Evolutionary conservation across 192 early-diverging fungal species (phyloP), one percentile per base, ranked within the genome.

Genomic region (Linderina pennispora): DNA sequence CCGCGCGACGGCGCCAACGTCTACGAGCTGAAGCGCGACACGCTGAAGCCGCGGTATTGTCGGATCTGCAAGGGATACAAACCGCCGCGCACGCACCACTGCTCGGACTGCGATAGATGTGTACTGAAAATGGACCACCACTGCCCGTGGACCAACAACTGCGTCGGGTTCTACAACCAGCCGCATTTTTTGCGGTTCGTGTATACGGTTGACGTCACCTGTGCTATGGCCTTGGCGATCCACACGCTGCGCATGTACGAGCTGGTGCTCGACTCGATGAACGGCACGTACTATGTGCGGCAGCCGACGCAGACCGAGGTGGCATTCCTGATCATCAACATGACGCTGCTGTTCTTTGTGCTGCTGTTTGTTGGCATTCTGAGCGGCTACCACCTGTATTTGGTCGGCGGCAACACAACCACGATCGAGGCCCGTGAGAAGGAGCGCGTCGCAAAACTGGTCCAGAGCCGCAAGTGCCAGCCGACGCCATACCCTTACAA

Each of bases 141-240:
- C 53, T 90, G 88, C 37, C 93, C 92, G 6, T 98, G 91, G 90
- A 81, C 92, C 43, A 79, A 82, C 45, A 86, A 86, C 53, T 87
- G 85, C 55, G 83, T 90, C 23, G 87, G 87, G 8, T 82, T 78
- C 50, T 65, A 57, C 50, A 90, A 90, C 62, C 85, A 90, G 59
- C 67, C 75, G 23, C 84, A 81, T 40, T 89, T 89, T 65, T 34
- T 87, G 40, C 70, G 86, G 45, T 89, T 89, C 35, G 42, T 77
- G 9, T 69, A 62, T 35, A 59, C 40, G 23, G 65, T 58, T 2
- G 63, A 52, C 77, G 83, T 66, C 83, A 91, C 63, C 71, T 97
- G 42, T 85, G 87, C 37, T 70, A 86, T 68, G 65, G 52, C 44
- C 83, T 91, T 74, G 75, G 81, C 48, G 55, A 68, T 73, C 13